A percentile compares a stretch with the other conserved stretches of the same genome.
phyloP scores from a whole-genome alignment of 768 basidiomycete species.

The Boletellus ananas region DNA sequence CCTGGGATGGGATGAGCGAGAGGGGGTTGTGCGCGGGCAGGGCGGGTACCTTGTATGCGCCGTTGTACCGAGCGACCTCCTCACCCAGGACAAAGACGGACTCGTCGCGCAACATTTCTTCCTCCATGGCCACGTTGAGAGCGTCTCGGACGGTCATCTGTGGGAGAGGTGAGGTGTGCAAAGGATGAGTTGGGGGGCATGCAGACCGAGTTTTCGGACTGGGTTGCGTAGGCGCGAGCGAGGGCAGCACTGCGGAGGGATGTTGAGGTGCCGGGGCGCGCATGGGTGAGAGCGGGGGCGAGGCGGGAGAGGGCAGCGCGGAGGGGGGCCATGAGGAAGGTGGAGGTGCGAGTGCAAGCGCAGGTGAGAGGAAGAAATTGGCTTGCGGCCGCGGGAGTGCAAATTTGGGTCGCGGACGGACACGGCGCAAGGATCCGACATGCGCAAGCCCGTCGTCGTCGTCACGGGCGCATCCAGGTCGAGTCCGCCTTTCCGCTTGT shows the following conservation, averaged over 20 bases:
- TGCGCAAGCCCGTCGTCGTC: constrained; percentile 56
- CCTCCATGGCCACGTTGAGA: constrained; percentile 96
- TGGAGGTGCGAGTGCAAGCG: not conserved
- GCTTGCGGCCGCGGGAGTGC: not conserved
- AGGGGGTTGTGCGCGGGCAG: not conserved
- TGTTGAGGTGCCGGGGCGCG: constrained; percentile 42
- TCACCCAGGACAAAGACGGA: constrained; percentile 94
- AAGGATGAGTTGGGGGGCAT: constrained; percentile 18
- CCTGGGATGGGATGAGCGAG: constrained; percentile 42
- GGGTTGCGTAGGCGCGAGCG: constrained; percentile 63
- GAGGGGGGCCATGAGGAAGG: constrained; percentile 47
- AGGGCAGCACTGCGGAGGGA: constrained; percentile 41
- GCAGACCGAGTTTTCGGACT: constrained; percentile 48
- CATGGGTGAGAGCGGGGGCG: constrained; percentile 42
- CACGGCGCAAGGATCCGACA: constrained; percentile 14
- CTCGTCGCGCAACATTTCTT: constrained; percentile 97
- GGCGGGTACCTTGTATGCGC: constrained; percentile 80
- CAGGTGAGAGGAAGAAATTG: too few species aligned
- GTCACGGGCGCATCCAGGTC: constrained; percentile 87
- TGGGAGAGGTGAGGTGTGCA: constrained; percentile 10
- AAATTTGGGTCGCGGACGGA: constrained; percentile 23
- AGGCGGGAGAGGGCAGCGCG: constrained; percentile 64
- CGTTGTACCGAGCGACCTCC: constrained; percentile 98
- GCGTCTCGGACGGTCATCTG: constrained; percentile 99
- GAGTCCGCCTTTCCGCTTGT: not conserved